Evolutionary conservation across 2,329 filamentous ascomycete genomes (phyloP), one percentile per base, ranked within the genome.

Genomic region (Acrodontium crateriforme): DNA sequence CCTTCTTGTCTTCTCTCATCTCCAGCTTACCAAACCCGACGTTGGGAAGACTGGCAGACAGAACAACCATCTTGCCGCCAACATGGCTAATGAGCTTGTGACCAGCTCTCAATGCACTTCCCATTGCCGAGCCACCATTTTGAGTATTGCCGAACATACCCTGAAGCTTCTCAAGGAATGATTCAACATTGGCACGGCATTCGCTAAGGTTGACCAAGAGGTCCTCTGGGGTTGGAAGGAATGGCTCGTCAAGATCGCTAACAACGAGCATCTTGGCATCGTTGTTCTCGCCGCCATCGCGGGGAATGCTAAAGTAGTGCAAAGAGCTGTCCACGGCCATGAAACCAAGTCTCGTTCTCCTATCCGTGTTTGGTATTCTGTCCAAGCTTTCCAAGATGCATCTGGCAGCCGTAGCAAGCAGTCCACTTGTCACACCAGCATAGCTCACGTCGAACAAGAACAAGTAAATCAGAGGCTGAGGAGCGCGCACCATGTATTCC

Each of bases 401-500:
- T 45, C 89, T 74, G 32, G 89, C 87, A 37, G 78, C 82, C 7
- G 89, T 95, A 27, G 89, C 89, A 34, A 95, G 65, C 17, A 98
- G 74, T 26, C 89, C 89, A 39, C 77, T 92, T 10, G 83, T 84
- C 10, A 94, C 80, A 17, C 87, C 75, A 9, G 82, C 74, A 46
- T 84, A 91, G 64, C 83, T 93, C 38, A 94, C 85, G 46, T 94
- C 87, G 48, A 95, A 82, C 44, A 93, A 65, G 68, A 95, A 95
- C 9, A 94, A 69, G 53, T 95, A 95, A 20, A 94, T 87, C 20
- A 95, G 66, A 20, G 89, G 89, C 57, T 93, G 87, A 24, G 89
- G 89, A 31, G 89, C 85, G 36, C 89, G 79, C 18, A 98, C 89
- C 89, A 98, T 98, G 59, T 98, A 98, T 58, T 98, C 89, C 56